Conservation (phyloP, 768 basidiomycete species). For the Trichaptum fuscoviolaceum region DNA sequence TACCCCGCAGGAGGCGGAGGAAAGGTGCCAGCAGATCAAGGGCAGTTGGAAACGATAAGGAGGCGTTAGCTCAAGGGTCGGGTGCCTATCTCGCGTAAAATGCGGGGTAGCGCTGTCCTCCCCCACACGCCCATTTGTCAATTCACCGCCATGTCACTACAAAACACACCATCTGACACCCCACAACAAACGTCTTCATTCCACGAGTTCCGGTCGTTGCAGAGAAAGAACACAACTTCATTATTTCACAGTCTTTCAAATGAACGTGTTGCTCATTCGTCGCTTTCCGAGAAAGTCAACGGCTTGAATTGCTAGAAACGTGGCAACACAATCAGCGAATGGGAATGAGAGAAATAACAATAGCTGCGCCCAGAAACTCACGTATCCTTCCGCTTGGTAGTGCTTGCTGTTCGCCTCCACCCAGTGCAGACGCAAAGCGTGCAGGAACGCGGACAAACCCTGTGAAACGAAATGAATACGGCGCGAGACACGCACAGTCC, state of each 20-base stretch:
- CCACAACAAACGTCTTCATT: background rate
- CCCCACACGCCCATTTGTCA: slow-evolving; percentile 1
- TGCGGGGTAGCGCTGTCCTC: slow-evolving; percentile 1
- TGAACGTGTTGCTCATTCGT: slow-evolving; percentile 20
- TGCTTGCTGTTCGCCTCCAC: slow-evolving; percentile 98
- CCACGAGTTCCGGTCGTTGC: background rate
- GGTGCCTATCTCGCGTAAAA: background rate
- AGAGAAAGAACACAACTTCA: background rate
- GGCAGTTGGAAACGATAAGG: background rate
- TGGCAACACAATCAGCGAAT: slow-evolving; percentile 22
- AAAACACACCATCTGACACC: background rate
- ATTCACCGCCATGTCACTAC: background rate
- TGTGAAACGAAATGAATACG: slow-evolving; percentile 23
- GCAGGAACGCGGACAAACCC: slow-evolving; percentile 94
- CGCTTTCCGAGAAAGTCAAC: slow-evolving; percentile 41
- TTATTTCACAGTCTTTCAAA: background rate
- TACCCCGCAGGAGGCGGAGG: background rate
- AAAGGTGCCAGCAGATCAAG: slow-evolving; percentile 10
- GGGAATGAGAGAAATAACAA: slow-evolving; percentile 13
- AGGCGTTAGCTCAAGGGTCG: background rate
- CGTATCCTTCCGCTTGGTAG: slow-evolving; percentile 85
- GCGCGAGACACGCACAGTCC: slow-evolving; percentile 10
- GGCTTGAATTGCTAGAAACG: slow-evolving; percentile 41
- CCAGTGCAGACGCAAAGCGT: slow-evolving; percentile 96
- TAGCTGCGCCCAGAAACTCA: slow-evolving; percentile 36